Evolutionary conservation across 768 basidiomycete species (phyloP).

Genomic region (Punctularia strigosozonata): DNA sequence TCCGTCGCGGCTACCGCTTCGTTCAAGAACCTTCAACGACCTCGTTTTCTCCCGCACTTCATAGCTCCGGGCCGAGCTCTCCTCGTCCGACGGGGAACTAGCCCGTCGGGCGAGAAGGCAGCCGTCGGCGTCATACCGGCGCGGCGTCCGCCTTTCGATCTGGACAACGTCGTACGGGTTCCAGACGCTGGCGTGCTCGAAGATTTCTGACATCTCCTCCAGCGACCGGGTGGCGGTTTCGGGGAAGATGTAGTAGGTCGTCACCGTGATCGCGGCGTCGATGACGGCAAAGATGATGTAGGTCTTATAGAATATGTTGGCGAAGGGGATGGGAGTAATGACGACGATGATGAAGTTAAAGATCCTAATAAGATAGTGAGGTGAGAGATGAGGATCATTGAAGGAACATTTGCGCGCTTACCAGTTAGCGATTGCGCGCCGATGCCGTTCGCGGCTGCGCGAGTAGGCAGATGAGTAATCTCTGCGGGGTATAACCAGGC

Average conservation of each 20-base stretch:
- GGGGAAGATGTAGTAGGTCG: background rate
- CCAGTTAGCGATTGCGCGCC: slow-evolving; percentile 38
- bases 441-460: slow-evolving; percentile 54
- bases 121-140: too few species aligned
- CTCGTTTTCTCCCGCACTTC: too few species aligned
- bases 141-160: too few species aligned
- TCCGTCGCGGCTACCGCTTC: too few species aligned
- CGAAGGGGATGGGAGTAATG: background rate
- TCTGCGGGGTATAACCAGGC: slow-evolving; percentile 41
- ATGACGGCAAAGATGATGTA: background rate
- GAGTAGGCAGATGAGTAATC: slow-evolving; percentile 47
- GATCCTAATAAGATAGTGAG: too few species aligned
- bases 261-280: background rate
- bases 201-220: background rate
- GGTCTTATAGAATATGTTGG: background rate
- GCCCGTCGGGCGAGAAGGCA: too few species aligned
- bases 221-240: background rate
- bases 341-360: background rate
- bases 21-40: too few species aligned
- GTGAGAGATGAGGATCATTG: background rate
- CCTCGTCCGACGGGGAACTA: too few species aligned
- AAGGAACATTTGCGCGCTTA: too few species aligned
- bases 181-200: too few species aligned
- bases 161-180: too few species aligned
- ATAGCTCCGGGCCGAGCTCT: too few species aligned